Conservation (phyloP, 2,329 filamentous ascomycete genomes). For the Coniochaeta sp. region DNA sequence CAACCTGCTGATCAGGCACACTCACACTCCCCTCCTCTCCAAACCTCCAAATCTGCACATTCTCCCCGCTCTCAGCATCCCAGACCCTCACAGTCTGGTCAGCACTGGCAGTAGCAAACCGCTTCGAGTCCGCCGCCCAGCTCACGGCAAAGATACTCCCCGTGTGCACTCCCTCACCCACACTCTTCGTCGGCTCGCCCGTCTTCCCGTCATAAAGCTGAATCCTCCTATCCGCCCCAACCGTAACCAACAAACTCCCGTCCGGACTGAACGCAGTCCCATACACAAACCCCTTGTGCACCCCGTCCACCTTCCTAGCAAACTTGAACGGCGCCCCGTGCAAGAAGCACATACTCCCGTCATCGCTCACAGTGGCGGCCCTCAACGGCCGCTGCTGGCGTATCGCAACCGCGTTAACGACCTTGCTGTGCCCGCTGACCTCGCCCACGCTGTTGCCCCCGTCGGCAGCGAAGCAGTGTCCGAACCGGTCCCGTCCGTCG, state of each 20-base stretch:
- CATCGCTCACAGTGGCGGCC: conserved; percentile 85
- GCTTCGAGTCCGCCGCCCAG: conserved; percentile 81
- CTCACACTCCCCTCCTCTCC: conserved; percentile 65
- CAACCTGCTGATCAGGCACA: conserved; percentile 82
- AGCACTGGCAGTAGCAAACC: conserved; percentile 83
- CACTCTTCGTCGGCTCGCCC: conserved; percentile 68
- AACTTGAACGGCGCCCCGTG: conserved; percentile 96
- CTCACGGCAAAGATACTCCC: conserved; percentile 90
- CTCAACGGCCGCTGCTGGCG: conserved; percentile 84
- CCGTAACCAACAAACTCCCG: conserved; percentile 72
- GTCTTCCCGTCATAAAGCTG: conserved; percentile 97
- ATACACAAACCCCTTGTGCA: conserved; percentile 85
- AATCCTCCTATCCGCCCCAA: conserved; percentile 86
- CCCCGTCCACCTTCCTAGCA: conserved; percentile 67
- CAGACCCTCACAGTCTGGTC: conserved; percentile 94
- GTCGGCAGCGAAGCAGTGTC: conserved; percentile 90
- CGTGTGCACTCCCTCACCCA: conserved; percentile 79
- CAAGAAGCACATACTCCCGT: conserved; percentile 83
- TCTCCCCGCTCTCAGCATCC: conserved; percentile 76
- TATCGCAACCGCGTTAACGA: conserved; percentile 86
- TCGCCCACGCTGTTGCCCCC: conserved; percentile 95
- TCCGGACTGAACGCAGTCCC: conserved; percentile 87
- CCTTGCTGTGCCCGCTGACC: conserved; percentile 82
- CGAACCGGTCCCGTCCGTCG: conserved; percentile 87
- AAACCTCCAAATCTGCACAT: conserved; percentile 76